Base-by-base conservation (phyloP, 176 grass and related monocot species). In the Elymus sibiricus region DNA sequence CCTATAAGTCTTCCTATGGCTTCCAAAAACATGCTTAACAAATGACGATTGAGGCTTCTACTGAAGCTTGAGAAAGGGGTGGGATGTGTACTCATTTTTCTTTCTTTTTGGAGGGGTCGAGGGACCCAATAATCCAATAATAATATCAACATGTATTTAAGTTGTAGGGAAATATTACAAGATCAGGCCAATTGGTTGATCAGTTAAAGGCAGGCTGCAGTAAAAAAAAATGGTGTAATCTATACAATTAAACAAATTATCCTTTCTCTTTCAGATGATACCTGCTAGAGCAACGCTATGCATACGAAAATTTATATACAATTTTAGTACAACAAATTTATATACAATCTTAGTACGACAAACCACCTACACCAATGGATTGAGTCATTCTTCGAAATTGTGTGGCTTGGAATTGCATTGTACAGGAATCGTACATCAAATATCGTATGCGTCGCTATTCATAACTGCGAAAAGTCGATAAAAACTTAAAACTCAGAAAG, bases 11-110 rank as follows among this genome's bases (percentile, higher is more conserved):
- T 76, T 14, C 14, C 51, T 43, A 42, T 14, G 60, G 77, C 69
- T 81, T 76, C 46, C 24, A 37, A 89, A 89, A 84, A 44, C 32
- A 68, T 69, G 35, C 35, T 85, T 85, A 76, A 62, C 59, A 26
- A n/a, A 24, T 24, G 59, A 28, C 2, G 1, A 31, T 31, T 76
- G 3, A 76, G 7, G 46, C 46, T 76, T 76, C 46, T 28, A 11
- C 27, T 34, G 5, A 29, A 76, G 27, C 56, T 55, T 76, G 72
- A 76, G 72, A 49, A 16, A 44, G 4, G 34, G 55, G 19, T 58
- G 55, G 7, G 13, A 5, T 75, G 42, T 49, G 42, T 31, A 31
- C 72, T 25, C 22, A 29, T 34, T 17, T 19, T 21, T 51, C 26
- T 51, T 46, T 8, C 7, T 49, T 76, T 49, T 21, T 51, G 15